phyloP scores from a whole-genome alignment of 257 asterid genomes.

The Fraxinus quadrangulata region DNA sequence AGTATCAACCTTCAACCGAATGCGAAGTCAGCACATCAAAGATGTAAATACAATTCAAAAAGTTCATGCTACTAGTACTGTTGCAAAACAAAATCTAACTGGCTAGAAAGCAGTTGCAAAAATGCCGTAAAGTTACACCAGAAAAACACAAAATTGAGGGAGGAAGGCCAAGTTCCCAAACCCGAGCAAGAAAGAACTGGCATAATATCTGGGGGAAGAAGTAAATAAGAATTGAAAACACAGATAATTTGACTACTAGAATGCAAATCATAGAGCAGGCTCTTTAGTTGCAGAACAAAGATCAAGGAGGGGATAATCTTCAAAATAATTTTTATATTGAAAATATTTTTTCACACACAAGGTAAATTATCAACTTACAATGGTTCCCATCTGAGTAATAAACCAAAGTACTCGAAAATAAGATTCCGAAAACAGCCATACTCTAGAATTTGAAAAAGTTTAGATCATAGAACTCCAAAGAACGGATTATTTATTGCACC shows the following conservation, averaged over 20 bases:
- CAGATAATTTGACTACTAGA: neutral
- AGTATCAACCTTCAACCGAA: neutral
- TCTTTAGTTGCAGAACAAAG: neutral
- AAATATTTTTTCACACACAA: neutral
- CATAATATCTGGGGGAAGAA: neutral
- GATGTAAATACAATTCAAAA: neutral
- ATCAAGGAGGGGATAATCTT: neutral
- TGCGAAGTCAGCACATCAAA: neutral
- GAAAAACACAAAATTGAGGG: too few relatives aligned
- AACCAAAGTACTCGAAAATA: neutral
- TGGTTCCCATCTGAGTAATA: neutral
- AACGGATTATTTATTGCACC: slow-evolving; percentile 88
- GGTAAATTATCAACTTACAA: neutral
- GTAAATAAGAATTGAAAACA: neutral
- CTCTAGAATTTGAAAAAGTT: neutral
- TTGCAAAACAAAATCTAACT: neutral
- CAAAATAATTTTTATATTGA: neutral
- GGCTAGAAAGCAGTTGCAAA: too few relatives aligned
- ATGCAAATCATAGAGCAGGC: neutral
- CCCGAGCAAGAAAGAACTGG: neutral
- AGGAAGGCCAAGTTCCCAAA: too few relatives aligned
- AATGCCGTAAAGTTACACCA: too few relatives aligned
- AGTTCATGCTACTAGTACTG: neutral
- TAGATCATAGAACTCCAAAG: slow-evolving; percentile 77
- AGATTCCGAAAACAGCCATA: neutral